phyloP scores from a whole-genome alignment of 83 land plant species.

The Isoetes engelmannii region DNA sequence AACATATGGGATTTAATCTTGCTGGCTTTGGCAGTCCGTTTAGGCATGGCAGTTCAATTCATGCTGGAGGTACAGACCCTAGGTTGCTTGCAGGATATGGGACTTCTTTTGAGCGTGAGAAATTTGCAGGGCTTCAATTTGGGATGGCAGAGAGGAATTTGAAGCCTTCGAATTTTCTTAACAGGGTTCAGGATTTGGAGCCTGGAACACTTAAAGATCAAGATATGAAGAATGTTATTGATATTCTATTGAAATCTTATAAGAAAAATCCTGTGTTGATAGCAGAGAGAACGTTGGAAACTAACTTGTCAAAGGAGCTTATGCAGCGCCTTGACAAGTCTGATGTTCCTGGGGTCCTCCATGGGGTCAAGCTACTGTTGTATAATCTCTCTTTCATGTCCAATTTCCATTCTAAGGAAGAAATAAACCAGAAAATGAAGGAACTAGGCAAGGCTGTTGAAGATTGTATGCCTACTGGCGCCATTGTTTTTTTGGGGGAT shows the following conservation, averaged over 20 bases:
- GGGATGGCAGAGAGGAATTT: not conserved
- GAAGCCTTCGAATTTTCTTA: not conserved
- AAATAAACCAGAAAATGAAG: conserved; percentile 33
- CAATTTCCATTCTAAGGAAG: conserved; percentile 9
- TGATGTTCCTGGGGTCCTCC: not conserved
- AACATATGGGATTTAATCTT: not conserved
- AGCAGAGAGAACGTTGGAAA: not conserved
- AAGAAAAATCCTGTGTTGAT: conserved; percentile 6
- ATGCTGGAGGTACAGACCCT: not conserved
- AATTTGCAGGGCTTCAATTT: not conserved
- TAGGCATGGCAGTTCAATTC: not conserved
- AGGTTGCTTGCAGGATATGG: not conserved
- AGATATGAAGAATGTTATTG: not conserved
- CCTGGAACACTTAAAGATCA: not conserved
- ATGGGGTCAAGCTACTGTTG: conserved; percentile 31
- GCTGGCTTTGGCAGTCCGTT: not conserved
- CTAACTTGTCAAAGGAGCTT: not conserved
- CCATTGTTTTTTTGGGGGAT: conserved; percentile 1
- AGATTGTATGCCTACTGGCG: not conserved
- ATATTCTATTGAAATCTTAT: not conserved
- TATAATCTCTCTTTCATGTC: conserved; percentile 27
- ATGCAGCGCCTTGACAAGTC: conserved; percentile 1
- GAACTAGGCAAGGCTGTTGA: conserved; percentile 38
- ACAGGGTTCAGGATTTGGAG: not conserved
- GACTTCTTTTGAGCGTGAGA: not conserved